phyloP scores from a whole-genome alignment of 2,329 filamentous ascomycete genomes.

The Mycogone perniciosa region DNA sequence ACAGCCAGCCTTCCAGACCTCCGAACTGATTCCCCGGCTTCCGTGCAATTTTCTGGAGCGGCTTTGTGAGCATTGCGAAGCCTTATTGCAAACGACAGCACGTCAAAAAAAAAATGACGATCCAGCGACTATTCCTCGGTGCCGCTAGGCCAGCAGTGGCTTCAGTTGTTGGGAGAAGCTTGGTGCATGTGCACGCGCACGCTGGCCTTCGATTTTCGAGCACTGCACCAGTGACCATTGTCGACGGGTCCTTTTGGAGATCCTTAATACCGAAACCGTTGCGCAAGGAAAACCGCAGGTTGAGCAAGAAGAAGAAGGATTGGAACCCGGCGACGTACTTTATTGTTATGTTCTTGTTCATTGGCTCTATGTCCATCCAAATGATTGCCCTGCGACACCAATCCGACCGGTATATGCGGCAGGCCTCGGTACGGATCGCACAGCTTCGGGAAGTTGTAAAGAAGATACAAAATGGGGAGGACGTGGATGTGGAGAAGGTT shows the following conservation, averaged over 20 bases:
- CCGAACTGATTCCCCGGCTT: conserved; percentile 5
- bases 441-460: conserved; percentile 70
- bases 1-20: conserved; percentile 3
- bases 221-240: conserved; percentile 42
- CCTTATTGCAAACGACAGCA: background rate
- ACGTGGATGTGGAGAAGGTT: conserved; percentile 77
- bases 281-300: conserved; percentile 37
- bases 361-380: conserved; percentile 93
- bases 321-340: conserved; percentile 82
- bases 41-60: background rate
- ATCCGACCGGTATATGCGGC: conserved; percentile 63
- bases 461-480: conserved; percentile 62
- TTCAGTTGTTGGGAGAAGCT: background rate
- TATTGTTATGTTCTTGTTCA: conserved; percentile 74
- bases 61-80: background rate
- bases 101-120: conserved; percentile 11
- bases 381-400: conserved; percentile 77
- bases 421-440: conserved; percentile 72
- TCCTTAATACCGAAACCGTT: conserved; percentile 63
- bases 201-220: conserved; percentile 26
- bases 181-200: background rate
- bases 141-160: background rate
- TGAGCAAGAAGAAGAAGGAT: conserved; percentile 45
- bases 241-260: conserved; percentile 60
- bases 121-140: conserved; percentile 2